A percentile compares a stretch with the other conserved stretches of the same genome.
Conservation (phyloP, 2,329 filamentous ascomycete species). For the Trichoderma cornu-damae region DNA sequence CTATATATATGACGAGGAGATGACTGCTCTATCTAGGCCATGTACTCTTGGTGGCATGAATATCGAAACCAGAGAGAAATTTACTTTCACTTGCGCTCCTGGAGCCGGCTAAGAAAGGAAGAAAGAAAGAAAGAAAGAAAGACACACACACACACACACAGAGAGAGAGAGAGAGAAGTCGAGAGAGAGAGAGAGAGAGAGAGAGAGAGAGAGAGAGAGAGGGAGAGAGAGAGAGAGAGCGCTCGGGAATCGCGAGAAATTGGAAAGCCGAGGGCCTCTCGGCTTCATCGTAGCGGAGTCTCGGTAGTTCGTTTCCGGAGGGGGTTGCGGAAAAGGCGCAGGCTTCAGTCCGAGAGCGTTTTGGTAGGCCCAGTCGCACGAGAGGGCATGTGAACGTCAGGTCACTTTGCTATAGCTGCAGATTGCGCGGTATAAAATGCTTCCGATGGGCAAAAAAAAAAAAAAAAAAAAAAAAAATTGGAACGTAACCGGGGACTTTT, state of each 20-base stretch:
- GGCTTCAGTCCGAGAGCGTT: background rate
- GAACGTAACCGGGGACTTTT: constrained; percentile 17
- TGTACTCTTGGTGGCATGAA: background rate
- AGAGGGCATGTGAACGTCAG: constrained; percentile 10
- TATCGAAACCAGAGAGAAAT: background rate
- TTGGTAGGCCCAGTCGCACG: background rate
- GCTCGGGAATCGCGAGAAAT: background rate
- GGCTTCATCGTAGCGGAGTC: constrained; percentile 8
- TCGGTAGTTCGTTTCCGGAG: background rate
- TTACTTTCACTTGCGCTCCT: background rate
- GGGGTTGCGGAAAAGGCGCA: constrained; percentile 1
- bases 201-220: no score
- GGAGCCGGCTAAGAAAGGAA: background rate
- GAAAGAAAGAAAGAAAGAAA: no score
- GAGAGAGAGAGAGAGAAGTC: no score
- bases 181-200: no score
- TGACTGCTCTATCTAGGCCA: background rate
- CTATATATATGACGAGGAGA: background rate
- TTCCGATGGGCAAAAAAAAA: no score
- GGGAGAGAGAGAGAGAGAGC: no score
- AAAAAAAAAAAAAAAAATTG: no score
- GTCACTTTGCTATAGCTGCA: background rate
- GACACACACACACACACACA: no score
- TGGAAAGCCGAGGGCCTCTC: background rate
- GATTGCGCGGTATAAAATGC: background rate